Percentiles rank a stretch among this genome's conserved stretches.
phyloP scores from a whole-genome alignment of 1,139 yeast genomes.

The Torulaspora pretoriensis region DNA sequence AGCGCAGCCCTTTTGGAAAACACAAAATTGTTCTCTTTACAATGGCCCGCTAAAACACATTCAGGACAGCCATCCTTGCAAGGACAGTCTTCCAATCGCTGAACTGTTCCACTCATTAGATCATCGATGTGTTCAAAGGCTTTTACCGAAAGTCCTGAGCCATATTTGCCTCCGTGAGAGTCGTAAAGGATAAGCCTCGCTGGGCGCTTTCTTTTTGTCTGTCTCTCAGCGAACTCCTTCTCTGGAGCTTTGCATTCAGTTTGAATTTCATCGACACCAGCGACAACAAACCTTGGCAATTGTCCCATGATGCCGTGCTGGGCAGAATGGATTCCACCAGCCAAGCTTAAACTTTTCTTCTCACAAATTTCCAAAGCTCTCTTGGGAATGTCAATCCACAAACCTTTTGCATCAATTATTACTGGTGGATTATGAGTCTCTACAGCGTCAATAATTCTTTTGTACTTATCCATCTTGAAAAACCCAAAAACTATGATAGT shows the following conservation, averaged over 20 bases:
- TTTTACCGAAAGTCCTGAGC: constrained; percentile 74
- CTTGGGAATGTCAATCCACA: constrained; percentile 85
- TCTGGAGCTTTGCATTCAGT: constrained; percentile 98
- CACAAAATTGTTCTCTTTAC: constrained; percentile 77
- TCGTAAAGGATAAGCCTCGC: constrained; percentile 83
- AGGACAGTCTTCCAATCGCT: constrained; percentile 57
- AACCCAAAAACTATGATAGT: constrained; percentile 85
- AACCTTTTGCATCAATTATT: constrained; percentile 62
- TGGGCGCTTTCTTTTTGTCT: constrained; percentile 68
- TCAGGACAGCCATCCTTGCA: constrained; percentile 89
- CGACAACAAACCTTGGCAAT: constrained; percentile 63
- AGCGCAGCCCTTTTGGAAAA: constrained; percentile 83
- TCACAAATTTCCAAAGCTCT: constrained; percentile 55
- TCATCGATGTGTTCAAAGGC: constrained; percentile 74
- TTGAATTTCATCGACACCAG: constrained; percentile 65
- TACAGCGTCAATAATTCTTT: constrained; percentile 82
- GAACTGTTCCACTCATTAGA: constrained; percentile 56
- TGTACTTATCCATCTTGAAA: constrained; percentile 73
- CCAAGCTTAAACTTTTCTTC: constrained; percentile 56
- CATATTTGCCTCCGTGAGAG: constrained; percentile 69
- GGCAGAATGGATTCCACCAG: constrained; percentile 96
- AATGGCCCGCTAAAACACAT: constrained; percentile 68
- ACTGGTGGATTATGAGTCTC: constrained; percentile 90
- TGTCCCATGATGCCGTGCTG: constrained; percentile 83
- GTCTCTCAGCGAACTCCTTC: constrained; percentile 78